Evolutionary conservation across 345 rosid species (phyloP).

Genomic region (Camelina laxa): DNA sequence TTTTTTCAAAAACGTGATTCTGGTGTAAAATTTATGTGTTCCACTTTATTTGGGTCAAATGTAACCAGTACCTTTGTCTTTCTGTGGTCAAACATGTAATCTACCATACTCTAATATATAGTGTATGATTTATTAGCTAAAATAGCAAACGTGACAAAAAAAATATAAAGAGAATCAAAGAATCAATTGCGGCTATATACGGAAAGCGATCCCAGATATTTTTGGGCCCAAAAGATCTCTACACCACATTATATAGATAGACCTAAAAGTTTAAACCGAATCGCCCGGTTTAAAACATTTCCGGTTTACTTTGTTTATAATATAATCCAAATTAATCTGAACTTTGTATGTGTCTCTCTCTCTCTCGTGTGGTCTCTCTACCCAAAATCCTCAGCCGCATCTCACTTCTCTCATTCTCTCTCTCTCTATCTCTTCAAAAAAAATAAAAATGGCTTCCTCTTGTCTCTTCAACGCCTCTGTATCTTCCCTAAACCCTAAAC

Average conservation of each 20-base stretch:
- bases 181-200: background rate
- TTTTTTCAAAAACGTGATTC: background rate
- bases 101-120: too few relatives aligned
- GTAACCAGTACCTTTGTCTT: background rate
- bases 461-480: slow-evolving; percentile 44
- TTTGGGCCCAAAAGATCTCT: slow-evolving; percentile 22
- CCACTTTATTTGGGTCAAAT: background rate
- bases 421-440: slow-evolving; percentile 7
- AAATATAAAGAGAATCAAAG: background rate
- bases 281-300: slow-evolving; percentile 18
- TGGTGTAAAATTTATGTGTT: background rate
- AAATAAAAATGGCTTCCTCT: slow-evolving; percentile 50
- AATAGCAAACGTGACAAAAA: slow-evolving; percentile 15
- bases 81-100: background rate
- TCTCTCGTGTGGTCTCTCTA: slow-evolving; percentile 1
- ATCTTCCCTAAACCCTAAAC: slow-evolving; percentile 44
- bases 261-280: slow-evolving; percentile 28
- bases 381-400: slow-evolving; percentile 43
- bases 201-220: slow-evolving; percentile 18
- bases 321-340: slow-evolving; percentile 18
- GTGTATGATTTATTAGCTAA: background rate
- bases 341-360: background rate
- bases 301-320: slow-evolving; percentile 20
- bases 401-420: slow-evolving; percentile 34
- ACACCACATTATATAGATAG: background rate